Conservation (phyloP, 2,329 filamentous ascomycete genomes). For the Penicillium hordei region DNA sequence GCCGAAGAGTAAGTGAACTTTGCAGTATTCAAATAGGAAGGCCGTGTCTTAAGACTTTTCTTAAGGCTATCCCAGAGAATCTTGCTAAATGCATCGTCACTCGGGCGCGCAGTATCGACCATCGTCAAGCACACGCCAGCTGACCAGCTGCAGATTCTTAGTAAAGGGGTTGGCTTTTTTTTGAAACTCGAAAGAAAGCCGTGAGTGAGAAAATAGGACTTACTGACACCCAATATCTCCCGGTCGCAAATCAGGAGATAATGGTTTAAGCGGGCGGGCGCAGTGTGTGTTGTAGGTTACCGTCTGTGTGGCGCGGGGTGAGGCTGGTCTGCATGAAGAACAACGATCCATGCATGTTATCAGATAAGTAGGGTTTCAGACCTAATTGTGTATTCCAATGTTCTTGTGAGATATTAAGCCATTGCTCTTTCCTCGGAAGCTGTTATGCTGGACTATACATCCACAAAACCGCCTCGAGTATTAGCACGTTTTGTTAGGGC, state of each 20-base stretch:
- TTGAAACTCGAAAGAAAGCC: neutral
- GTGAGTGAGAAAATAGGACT: neutral
- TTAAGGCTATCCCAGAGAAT: slow-evolving; percentile 3
- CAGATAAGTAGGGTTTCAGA: too few species aligned
- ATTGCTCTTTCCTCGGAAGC: accelerated
- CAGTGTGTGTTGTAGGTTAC: neutral
- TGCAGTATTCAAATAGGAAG: slow-evolving; percentile 10
- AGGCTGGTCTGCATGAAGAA: neutral
- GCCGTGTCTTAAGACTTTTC: slow-evolving; percentile 15
- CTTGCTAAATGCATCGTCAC: slow-evolving; percentile 15
- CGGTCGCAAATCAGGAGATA: neutral
- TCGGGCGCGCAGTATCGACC: slow-evolving; percentile 14
- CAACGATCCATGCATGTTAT: neutral
- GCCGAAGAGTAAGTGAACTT: neutral
- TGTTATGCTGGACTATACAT: neutral
- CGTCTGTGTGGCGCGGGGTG: neutral
- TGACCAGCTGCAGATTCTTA: neutral
- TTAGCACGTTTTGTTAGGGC: slow-evolving; percentile 8
- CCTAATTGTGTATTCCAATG: neutral
- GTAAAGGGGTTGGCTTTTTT: neutral
- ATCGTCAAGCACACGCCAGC: neutral
- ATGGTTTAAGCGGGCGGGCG: neutral
- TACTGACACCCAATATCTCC: too few species aligned
- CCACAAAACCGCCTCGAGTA: neutral
- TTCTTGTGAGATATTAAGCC: accelerated